Conservation (phyloP, 2,329 filamentous ascomycete species). For the Colletotrichum scovillei region DNA sequence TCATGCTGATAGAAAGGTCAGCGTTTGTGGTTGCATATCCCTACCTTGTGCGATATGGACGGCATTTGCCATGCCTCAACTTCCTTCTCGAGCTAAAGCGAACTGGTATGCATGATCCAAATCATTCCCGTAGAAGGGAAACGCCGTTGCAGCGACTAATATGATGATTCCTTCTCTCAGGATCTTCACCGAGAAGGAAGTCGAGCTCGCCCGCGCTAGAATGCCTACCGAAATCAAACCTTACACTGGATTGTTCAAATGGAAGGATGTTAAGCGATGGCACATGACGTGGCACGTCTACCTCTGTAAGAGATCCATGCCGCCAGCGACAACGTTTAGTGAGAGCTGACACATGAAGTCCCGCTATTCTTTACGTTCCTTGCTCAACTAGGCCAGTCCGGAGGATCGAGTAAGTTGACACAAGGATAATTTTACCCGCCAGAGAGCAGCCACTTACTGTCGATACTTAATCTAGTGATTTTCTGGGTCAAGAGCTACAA, state of each 20-base stretch:
- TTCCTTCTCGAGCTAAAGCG: slow-evolving; percentile 40
- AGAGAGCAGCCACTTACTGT: no score
- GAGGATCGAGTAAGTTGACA: slow-evolving; percentile 38
- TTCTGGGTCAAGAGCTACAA: slow-evolving; percentile 45
- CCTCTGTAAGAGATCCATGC: slow-evolving; percentile 35
- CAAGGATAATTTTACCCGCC: no score
- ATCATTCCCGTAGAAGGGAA: background rate
- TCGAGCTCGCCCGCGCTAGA: slow-evolving; percentile 38
- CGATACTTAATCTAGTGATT: slow-evolving; percentile 36
- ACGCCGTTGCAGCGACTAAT: background rate
- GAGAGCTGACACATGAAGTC: slow-evolving; percentile 26
- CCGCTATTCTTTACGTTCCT: slow-evolving; percentile 40
- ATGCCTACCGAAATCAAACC: slow-evolving; percentile 41
- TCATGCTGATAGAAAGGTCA: slow-evolving; percentile 1
- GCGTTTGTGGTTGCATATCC: slow-evolving; percentile 41
- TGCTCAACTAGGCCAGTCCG: slow-evolving; percentile 39
- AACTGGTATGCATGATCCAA: slow-evolving; percentile 37
- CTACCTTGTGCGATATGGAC: slow-evolving; percentile 42
- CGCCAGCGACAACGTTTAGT: background rate
- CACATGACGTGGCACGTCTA: slow-evolving; percentile 45
- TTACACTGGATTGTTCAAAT: slow-evolving; percentile 42
- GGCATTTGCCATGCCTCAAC: slow-evolving; percentile 41
- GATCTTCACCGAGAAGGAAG: slow-evolving; percentile 41
- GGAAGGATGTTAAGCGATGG: slow-evolving; percentile 44
- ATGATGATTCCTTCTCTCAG: slow-evolving; percentile 1